Percentiles rank a stretch among this genome's conserved stretches.
These are phyloP conservation scores for Aurifilum marmelostoma DNA, from an alignment of 2,329 filamentous ascomycete species.

Conservation along the genomic window DNA sequence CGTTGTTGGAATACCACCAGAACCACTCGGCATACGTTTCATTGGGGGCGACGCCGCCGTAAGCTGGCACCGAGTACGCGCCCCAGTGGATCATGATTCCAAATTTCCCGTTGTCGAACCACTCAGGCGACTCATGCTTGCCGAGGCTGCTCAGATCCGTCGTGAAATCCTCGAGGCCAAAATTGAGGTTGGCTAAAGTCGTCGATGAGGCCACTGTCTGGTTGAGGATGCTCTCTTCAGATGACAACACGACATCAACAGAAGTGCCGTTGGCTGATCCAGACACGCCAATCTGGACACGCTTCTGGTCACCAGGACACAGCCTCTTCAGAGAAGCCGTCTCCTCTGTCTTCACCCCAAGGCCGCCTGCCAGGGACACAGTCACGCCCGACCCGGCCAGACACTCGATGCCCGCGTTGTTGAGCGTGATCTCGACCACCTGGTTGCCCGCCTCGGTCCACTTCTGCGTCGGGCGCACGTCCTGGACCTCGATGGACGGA, in stretches of 20 bases:
- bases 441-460: conserved; percentile 42
- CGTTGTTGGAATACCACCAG: conserved; percentile 54
- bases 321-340: conserved; percentile 43
- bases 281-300: conserved; percentile 41
- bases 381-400: conserved; percentile 38
- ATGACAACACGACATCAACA: conserved; percentile 32
- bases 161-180: conserved; percentile 43
- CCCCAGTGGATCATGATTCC: conserved; percentile 30
- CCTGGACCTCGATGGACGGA: conserved; percentile 40
- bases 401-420: conserved; percentile 43
- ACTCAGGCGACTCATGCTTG: conserved; percentile 36
- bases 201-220: conserved; percentile 21
- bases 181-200: conserved; percentile 33
- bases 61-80: conserved; percentile 27
- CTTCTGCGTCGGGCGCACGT: conserved; percentile 48
- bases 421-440: conserved; percentile 45
- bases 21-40: conserved; percentile 32
- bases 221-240: conserved; percentile 26
- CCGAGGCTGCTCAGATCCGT: conserved; percentile 40
- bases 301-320: conserved; percentile 49
- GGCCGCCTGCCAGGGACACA: conserved; percentile 37
- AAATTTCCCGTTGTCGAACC: conserved; percentile 29
- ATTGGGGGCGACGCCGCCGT: conserved; percentile 26
- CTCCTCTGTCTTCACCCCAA: conserved; percentile 49
- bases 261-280: conserved; percentile 33